A percentile compares a stretch with the other conserved stretches of the same genome.
These are phyloP conservation scores for Limnomonas spitsbergensis DNA, from an alignment of 139 green algal species.

Conservation along the genomic window DNA sequence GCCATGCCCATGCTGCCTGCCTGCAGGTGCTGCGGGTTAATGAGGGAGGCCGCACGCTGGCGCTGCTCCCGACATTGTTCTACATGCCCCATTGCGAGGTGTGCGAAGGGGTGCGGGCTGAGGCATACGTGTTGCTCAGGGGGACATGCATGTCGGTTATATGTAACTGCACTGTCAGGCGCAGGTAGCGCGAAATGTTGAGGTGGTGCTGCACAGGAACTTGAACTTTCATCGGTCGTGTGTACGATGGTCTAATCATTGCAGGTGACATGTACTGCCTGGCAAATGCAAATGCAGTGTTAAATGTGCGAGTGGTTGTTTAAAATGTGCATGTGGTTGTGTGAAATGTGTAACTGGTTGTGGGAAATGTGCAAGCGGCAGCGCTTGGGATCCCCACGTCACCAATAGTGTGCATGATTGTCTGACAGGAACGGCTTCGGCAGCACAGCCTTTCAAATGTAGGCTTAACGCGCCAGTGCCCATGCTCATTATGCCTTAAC, in stretches of 20 bases:
- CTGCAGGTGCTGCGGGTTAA: not conserved
- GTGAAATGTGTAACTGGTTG: too few relatives aligned
- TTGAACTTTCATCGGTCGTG: not conserved
- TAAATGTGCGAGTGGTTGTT: too few relatives aligned
- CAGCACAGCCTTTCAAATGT: not conserved
- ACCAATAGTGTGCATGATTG: not conserved
- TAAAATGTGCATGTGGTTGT: too few relatives aligned
- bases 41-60: constrained; percentile 16
- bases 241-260: not conserved
- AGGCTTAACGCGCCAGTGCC: too few relatives aligned
- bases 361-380: too few relatives aligned
- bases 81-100: constrained; percentile 69
- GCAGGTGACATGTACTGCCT: not conserved
- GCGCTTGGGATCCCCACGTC: too few relatives aligned
- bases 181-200: not conserved
- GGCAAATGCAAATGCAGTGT: too few relatives aligned
- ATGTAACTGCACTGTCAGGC: not conserved
- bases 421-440: not conserved
- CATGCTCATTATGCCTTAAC: not conserved
- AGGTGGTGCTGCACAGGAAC: not conserved
- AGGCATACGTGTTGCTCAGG: not conserved
- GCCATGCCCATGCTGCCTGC: too few relatives aligned
- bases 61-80: constrained; percentile 53
- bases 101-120: constrained; percentile 33
- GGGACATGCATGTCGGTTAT: not conserved